Conservation (phyloP, 2,329 filamentous ascomycete species). For the Tolypocladium album region DNA sequence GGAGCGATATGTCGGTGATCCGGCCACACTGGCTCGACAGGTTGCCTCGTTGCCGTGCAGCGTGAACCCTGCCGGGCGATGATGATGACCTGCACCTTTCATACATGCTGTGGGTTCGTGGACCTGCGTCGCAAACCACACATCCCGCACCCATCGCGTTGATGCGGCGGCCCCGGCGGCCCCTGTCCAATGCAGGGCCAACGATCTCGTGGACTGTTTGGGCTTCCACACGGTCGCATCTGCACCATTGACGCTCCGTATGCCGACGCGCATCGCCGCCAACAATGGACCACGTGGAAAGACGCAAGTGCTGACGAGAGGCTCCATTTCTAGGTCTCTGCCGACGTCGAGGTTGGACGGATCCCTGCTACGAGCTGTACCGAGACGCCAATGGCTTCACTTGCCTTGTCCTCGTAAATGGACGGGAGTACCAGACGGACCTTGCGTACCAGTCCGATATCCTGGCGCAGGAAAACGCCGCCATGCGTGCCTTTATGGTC, state of each 20-base stretch:
- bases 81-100: not conserved
- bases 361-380: conserved; percentile 81
- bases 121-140: not conserved
- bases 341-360: conserved; percentile 85
- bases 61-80: not conserved
- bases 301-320: conserved; percentile 21
- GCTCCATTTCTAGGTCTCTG: conserved; percentile 60
- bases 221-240: not conserved
- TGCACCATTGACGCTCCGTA: not conserved
- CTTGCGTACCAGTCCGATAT: conserved; percentile 70
- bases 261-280: not conserved
- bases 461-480: conserved; percentile 84
- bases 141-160: not conserved
- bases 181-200: not conserved
- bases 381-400: conserved; percentile 65
- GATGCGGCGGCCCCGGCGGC: not conserved
- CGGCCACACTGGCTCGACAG: not conserved
- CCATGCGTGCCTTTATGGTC: conserved; percentile 94
- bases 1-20: not conserved
- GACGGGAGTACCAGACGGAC: conserved; percentile 91
- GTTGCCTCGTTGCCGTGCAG: not conserved
- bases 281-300: not conserved
- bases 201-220: not conserved
- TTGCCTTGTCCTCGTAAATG: conserved; percentile 90
- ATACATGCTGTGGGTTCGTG: not conserved